Conservation (phyloP, 176 grass and related monocot species). For the Phragmites australis region DNA sequence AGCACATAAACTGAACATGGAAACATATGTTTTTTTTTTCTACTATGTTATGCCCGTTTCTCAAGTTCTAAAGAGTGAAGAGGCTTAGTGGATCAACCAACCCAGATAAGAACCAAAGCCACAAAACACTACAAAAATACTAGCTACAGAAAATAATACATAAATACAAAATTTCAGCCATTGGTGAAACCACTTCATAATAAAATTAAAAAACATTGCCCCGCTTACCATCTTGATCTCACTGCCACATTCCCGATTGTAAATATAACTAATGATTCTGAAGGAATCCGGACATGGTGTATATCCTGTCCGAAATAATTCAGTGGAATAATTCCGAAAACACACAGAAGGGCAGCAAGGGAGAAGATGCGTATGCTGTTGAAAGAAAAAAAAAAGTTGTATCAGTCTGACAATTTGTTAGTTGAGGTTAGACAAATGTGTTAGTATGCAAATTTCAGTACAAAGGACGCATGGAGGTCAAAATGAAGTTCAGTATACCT, state of each 20-base stretch:
- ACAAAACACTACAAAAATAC: constrained; percentile 13
- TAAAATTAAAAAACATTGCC: not conserved
- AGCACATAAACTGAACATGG: constrained; percentile 17
- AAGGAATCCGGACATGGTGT: constrained; percentile 52
- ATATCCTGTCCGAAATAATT: constrained; percentile 87
- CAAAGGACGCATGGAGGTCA: constrained; percentile 1
- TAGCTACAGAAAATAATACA: not conserved
- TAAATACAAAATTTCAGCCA: not conserved
- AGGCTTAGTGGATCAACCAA: not conserved
- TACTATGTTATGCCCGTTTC: not conserved
- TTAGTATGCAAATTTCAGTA: not conserved
- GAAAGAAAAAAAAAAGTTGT: constrained; percentile 10
- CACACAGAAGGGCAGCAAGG: constrained; percentile 75
- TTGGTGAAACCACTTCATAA: not conserved
- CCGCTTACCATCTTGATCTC: constrained; percentile 71
- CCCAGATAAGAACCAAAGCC: not conserved
- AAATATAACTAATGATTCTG: constrained; percentile 73
- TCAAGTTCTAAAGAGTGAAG: constrained; percentile 15
- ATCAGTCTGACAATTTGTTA: constrained; percentile 6
- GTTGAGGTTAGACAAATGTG: not conserved
- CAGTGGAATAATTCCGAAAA: constrained; percentile 76
- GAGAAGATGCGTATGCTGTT: constrained; percentile 90
- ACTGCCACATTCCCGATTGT: constrained; percentile 69
- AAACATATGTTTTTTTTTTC: not conserved
- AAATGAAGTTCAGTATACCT: constrained; percentile 48